Conservation (phyloP, 208 protist genomes). For the Acanthamoeba healyi region DNA sequence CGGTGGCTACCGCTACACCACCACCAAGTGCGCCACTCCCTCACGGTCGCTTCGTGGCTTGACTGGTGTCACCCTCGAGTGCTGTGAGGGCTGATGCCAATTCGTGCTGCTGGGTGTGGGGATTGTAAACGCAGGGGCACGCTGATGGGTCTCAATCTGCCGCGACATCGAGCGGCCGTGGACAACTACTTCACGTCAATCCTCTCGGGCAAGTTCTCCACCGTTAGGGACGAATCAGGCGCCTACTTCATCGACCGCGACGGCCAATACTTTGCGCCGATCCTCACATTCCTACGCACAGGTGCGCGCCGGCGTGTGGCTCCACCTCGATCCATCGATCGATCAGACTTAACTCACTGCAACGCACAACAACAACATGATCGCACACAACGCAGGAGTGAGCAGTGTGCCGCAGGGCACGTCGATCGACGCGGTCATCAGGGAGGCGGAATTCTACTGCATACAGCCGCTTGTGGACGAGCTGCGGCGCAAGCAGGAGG, state of each 20-base stretch:
- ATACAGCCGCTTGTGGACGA: slow-evolving; percentile 58
- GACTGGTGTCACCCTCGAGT: no score
- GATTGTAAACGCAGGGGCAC: slow-evolving; percentile 26
- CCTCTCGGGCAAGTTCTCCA: slow-evolving; percentile 28
- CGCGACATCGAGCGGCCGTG: not conserved
- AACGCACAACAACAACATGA: no score
- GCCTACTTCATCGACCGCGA: slow-evolving; percentile 77
- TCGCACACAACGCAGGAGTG: not conserved
- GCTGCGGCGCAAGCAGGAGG: slow-evolving; percentile 38
- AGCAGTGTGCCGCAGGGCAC: slow-evolving; percentile 40
- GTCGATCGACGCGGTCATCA: slow-evolving; percentile 53
- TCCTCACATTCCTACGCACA: slow-evolving; percentile 76
- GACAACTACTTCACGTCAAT: slow-evolving; percentile 29
- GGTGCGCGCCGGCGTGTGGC: not conserved
- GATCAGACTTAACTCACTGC: not conserved
- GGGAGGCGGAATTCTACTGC: slow-evolving; percentile 68
- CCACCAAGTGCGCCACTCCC: not conserved
- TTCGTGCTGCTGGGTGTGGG: no score
- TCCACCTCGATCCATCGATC: not conserved
- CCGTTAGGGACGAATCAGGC: slow-evolving; percentile 65
- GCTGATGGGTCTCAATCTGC: slow-evolving; percentile 14
- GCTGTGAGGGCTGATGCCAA: no score
- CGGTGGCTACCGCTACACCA: slow-evolving; percentile 62
- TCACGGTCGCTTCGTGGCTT: no score
- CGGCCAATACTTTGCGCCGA: slow-evolving; percentile 75